A percentile compares a stretch with the other conserved stretches of the same genome.
Conservation (phyloP, 2,329 filamentous ascomycete species). For the Tolypocladium guangdongense region DNA sequence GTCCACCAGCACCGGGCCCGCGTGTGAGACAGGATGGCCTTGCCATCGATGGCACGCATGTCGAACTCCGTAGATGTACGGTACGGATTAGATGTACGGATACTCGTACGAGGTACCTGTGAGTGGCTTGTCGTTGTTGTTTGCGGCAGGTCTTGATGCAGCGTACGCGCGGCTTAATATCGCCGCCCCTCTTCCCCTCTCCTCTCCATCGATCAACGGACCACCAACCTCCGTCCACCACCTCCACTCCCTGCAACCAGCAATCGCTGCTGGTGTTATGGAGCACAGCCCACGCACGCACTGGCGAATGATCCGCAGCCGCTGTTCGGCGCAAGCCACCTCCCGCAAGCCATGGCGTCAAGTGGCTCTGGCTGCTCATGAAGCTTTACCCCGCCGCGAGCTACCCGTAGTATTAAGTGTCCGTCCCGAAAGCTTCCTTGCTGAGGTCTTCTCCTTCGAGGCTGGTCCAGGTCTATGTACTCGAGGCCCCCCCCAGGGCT, state of each 20-base stretch:
- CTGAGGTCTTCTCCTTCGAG: background rate
- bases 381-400: background rate
- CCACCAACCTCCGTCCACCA: background rate
- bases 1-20: background rate
- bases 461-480: too few relatives aligned
- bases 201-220: too few relatives aligned
- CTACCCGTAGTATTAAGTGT: too few relatives aligned
- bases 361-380: background rate
- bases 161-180: too few relatives aligned
- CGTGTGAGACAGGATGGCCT: background rate
- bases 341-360: background rate
- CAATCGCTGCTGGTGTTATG: background rate
- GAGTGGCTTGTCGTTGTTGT: too few relatives aligned
- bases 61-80: too few relatives aligned
- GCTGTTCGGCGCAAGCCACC: background rate
- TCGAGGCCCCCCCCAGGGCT: background rate
- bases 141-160: too few relatives aligned
- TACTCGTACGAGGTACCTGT: too few relatives aligned
- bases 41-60: background rate
- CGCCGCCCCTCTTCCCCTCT: too few relatives aligned
- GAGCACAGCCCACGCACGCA: background rate
- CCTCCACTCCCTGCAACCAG: background rate
- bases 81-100: too few relatives aligned
- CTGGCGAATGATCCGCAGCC: background rate
- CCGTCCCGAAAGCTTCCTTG: background rate